Evolutionary conservation across 805 yeast genomes (phyloP).

Genomic region (Yarrowia bubula): DNA sequence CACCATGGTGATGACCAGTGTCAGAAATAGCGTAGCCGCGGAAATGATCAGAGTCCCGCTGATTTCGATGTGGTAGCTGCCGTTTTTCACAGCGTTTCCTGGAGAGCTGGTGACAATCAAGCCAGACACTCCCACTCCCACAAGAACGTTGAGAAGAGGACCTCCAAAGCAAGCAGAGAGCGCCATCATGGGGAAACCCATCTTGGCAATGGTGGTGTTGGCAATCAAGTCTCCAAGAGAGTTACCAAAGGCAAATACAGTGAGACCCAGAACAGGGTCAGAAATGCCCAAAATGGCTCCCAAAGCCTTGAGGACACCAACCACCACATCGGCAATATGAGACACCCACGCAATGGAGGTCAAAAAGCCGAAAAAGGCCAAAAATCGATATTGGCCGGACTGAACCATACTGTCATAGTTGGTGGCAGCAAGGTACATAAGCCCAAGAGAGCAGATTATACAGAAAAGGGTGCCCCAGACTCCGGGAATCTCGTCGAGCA

Average conservation of each 20-base stretch:
- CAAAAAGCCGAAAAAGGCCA: constrained; percentile 54
- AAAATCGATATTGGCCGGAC: constrained; percentile 25
- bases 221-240: constrained; percentile 88
- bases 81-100: constrained; percentile 25
- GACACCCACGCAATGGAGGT: constrained; percentile 69
- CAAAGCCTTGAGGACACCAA: constrained; percentile 58
- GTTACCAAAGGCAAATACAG: constrained; percentile 88
- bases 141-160: constrained; percentile 71
- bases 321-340: constrained; percentile 65
- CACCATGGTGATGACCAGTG: constrained; percentile 42
- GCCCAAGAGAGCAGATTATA: constrained; percentile 25
- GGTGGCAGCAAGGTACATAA: constrained; percentile 15
- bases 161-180: constrained; percentile 96
- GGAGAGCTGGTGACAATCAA: constrained; percentile 43
- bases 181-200: constrained; percentile 87
- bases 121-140: constrained; percentile 81
- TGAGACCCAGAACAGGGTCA: constrained; percentile 80
- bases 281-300: constrained; percentile 60
- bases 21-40: constrained; percentile 44
- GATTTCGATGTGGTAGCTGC: constrained; percentile 39
- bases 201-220: constrained; percentile 70
- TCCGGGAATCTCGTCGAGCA: constrained; percentile 13
- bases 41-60: constrained; percentile 45
- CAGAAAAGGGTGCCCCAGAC: constrained; percentile 1
- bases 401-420: constrained; percentile 15